Percentiles rank a stretch among this genome's conserved stretches.
phyloP scores from a whole-genome alignment of 352 stramenopile genomes.

The Bremia lactucae region DNA sequence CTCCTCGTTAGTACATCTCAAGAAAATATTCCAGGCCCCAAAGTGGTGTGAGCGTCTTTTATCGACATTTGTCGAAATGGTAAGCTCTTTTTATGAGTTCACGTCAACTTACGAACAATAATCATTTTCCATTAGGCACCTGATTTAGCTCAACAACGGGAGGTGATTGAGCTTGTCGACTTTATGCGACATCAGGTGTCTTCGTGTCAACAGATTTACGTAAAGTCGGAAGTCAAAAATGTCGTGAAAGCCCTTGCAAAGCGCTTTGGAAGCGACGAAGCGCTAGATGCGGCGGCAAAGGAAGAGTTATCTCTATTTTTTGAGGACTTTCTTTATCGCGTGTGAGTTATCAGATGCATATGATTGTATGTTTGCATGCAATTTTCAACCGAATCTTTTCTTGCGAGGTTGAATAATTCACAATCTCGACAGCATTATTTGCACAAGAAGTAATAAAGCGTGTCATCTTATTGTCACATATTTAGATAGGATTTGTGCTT shows the following conservation, averaged over 20 bases:
- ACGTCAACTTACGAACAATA: neutral
- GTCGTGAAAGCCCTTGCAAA: slow-evolving; percentile 25
- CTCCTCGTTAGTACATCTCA: slow-evolving; percentile 34
- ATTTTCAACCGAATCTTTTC: too few species aligned
- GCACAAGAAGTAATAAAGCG: too few species aligned
- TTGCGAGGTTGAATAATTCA: too few species aligned
- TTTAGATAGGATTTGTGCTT: too few species aligned
- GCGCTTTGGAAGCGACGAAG: slow-evolving; percentile 16
- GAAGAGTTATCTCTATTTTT: too few species aligned
- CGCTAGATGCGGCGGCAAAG: slow-evolving; percentile 43
- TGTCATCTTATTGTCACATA: too few species aligned
- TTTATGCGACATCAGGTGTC: slow-evolving; percentile 55
- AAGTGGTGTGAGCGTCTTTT: slow-evolving; percentile 51
- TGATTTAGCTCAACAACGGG: slow-evolving; percentile 28
- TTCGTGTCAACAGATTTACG: slow-evolving; percentile 32
- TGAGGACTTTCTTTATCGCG: too few species aligned
- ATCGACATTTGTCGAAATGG: slow-evolving; percentile 37
- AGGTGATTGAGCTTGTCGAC: slow-evolving; percentile 45
- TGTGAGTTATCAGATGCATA: too few species aligned
- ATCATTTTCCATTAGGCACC: slow-evolving; percentile 15
- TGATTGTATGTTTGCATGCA: too few species aligned
- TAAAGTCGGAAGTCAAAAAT: slow-evolving; percentile 26
- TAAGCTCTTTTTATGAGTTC: slow-evolving; percentile 13
- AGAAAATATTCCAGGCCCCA: slow-evolving; percentile 30
- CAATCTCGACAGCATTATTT: too few species aligned